Conservation (phyloP, 805 yeast genomes). For the Yarrowia divulgata region DNA sequence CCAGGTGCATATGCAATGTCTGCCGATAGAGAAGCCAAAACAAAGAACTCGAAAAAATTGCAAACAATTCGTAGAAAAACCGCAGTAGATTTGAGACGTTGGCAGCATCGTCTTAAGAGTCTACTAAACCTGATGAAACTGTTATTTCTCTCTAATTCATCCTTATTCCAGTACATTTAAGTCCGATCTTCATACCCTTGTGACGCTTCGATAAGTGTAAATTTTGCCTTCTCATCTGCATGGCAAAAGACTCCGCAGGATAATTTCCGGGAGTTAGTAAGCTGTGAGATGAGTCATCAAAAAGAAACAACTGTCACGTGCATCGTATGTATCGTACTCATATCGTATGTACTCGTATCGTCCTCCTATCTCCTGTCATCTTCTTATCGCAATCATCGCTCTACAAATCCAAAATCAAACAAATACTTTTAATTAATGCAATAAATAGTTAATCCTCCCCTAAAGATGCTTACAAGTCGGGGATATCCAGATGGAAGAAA, state of each 20-base stretch:
- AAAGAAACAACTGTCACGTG: too few species aligned
- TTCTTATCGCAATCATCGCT: not conserved
- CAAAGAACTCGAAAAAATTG: not conserved
- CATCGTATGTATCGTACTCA: too few species aligned
- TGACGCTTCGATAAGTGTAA: conserved; percentile 30
- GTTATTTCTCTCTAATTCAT: too few species aligned
- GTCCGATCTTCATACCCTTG: not conserved
- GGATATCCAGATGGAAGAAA: conserved; percentile 80
- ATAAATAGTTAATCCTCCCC: conserved; percentile 19
- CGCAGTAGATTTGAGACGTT: too few species aligned
- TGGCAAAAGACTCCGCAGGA: too few species aligned
- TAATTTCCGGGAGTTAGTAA: not conserved
- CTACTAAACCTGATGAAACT: not conserved
- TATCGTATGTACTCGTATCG: too few species aligned
- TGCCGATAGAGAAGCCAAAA: not conserved
- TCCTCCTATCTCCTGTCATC: too few species aligned
- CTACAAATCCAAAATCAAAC: not conserved
- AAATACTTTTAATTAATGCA: conserved; percentile 34
- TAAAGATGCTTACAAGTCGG: conserved; percentile 50
- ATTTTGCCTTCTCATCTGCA: not conserved
- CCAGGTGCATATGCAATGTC: conserved; percentile 7
- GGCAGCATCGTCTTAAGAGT: too few species aligned
- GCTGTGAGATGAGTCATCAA: not conserved
- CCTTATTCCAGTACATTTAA: not conserved
- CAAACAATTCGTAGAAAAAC: not conserved